These are phyloP conservation scores for Pseudophaeomoniella oleicola DNA, from an alignment of 2,329 filamentous ascomycete species.

Conservation along the genomic window DNA sequence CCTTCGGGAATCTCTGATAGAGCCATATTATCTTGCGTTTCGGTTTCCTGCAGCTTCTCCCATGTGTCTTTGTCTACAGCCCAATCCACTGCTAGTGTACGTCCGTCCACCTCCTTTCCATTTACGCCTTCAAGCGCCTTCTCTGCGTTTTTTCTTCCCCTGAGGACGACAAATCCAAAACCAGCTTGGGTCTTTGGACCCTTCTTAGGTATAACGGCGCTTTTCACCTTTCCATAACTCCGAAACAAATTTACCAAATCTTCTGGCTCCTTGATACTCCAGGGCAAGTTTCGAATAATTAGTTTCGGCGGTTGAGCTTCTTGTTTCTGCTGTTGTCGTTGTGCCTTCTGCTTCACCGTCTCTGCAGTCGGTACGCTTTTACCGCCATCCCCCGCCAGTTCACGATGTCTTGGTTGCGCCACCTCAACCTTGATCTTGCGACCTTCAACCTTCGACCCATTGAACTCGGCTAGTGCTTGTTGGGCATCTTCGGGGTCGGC, in stretches of 20 bases:
- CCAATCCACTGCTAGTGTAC: slow-evolving; percentile 88
- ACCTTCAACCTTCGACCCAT: slow-evolving; percentile 64
- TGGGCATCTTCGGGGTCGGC: slow-evolving; percentile 83
- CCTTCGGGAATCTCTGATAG: slow-evolving; percentile 21
- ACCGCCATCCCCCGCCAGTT: slow-evolving; percentile 36
- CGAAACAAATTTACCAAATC: slow-evolving; percentile 67
- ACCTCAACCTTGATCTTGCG: slow-evolving; percentile 74
- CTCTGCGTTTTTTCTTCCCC: slow-evolving; percentile 81
- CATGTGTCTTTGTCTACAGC: slow-evolving; percentile 84
- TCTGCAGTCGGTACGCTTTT: slow-evolving; percentile 21
- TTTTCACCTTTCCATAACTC: slow-evolving; percentile 84
- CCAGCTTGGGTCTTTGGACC: slow-evolving; percentile 56
- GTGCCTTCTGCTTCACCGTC: slow-evolving; percentile 20
- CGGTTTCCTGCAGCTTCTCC: slow-evolving; percentile 46
- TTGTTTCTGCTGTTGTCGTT: slow-evolving; percentile 43
- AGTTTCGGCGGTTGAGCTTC: slow-evolving; percentile 54
- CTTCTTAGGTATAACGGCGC: slow-evolving; percentile 67
- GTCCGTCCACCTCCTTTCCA: slow-evolving; percentile 76
- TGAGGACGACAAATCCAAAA: slow-evolving; percentile 84
- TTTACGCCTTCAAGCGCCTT: slow-evolving; percentile 74
- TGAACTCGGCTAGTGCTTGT: slow-evolving; percentile 64
- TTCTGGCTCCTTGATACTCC: slow-evolving; percentile 80
- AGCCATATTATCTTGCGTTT: slow-evolving; percentile 8
- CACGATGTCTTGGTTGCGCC: slow-evolving; percentile 70
- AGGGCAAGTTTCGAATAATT: slow-evolving; percentile 87